Percentiles rank a stretch among this genome's conserved stretches.
phyloP scores from a whole-genome alignment of 768 basidiomycete genomes.

The Pholiota microspora region DNA sequence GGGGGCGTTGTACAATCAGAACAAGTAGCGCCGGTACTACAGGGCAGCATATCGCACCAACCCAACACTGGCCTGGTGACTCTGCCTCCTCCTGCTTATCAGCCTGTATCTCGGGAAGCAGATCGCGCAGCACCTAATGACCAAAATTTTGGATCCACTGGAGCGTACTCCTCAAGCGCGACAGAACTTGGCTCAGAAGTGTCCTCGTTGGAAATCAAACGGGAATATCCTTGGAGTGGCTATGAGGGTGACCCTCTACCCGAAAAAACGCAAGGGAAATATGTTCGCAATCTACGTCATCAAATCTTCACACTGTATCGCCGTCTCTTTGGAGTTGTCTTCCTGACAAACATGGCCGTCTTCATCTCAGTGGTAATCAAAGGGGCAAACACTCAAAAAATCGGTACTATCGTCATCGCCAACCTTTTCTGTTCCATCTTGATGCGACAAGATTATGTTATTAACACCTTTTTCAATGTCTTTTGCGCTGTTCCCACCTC shows the following conservation, averaged over 20 bases:
- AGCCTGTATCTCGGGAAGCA: slow-evolving; percentile 9
- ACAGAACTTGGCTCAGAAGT: slow-evolving; percentile 24
- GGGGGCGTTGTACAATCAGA: neutral
- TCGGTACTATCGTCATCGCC: slow-evolving; percentile 39
- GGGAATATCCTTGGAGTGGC: slow-evolving; percentile 47
- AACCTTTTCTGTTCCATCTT: slow-evolving; percentile 49
- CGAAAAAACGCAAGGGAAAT: slow-evolving; percentile 45
- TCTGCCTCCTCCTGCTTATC: slow-evolving; percentile 14
- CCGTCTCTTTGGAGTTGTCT: slow-evolving; percentile 58
- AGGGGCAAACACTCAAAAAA: slow-evolving; percentile 32
- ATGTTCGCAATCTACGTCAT: slow-evolving; percentile 52
- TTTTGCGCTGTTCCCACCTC: slow-evolving; percentile 48
- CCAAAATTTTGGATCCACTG: slow-evolving; percentile 1
- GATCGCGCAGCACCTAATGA: slow-evolving; percentile 8
- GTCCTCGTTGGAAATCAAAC: slow-evolving; percentile 27
- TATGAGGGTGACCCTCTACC: slow-evolving; percentile 51
- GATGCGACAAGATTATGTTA: slow-evolving; percentile 56
- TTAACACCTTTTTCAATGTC: slow-evolving; percentile 55
- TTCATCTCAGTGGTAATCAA: slow-evolving; percentile 41
- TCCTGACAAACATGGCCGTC: slow-evolving; percentile 50
- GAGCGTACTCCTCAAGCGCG: slow-evolving; percentile 12
- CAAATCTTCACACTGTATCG: slow-evolving; percentile 56
- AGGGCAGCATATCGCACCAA: neutral
- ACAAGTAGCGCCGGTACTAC: neutral
- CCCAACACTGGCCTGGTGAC: slow-evolving; percentile 5